Percentiles rank a stretch among this genome's conserved stretches.
Evolutionary conservation across 2,329 filamentous ascomycete genomes (phyloP).

Genomic region (Colletotrichum sp.): DNA sequence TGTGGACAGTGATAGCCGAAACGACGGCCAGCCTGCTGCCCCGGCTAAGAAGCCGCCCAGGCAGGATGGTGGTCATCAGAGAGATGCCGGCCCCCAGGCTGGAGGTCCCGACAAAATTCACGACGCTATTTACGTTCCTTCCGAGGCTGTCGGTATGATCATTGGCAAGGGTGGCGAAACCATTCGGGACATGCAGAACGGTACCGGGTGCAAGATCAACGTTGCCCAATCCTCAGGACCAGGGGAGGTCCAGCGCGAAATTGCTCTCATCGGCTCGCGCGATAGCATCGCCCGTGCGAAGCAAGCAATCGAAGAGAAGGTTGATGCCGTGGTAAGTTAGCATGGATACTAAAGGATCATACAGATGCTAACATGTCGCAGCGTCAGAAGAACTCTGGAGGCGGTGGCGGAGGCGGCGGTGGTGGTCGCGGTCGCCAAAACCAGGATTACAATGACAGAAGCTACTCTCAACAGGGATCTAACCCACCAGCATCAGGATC

Average conservation of each 20-base stretch:
- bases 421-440: constrained; percentile 47
- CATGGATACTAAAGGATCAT: not conserved
- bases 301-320: constrained; percentile 87
- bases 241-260: constrained; percentile 81
- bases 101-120: constrained; percentile 70
- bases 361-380: constrained; percentile 36
- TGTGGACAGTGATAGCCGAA: constrained; percentile 85
- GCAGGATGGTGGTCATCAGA: constrained; percentile 34
- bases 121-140: constrained; percentile 84
- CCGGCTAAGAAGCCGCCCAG: constrained; percentile 30
- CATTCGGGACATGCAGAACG: constrained; percentile 90
- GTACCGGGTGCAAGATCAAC: constrained; percentile 92
- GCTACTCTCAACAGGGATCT: constrained; percentile 54
- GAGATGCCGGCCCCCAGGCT: constrained; percentile 33
- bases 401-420: constrained; percentile 47
- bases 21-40: constrained; percentile 43
- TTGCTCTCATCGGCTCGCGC: constrained; percentile 79
- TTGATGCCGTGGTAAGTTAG: constrained; percentile 80
- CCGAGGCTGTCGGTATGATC: constrained; percentile 94
- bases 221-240: constrained; percentile 82
- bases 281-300: constrained; percentile 84
- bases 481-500: constrained; percentile 32
- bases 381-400: constrained; percentile 60
- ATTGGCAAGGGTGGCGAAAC: constrained; percentile 95
- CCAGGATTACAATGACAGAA: constrained; percentile 62